Evolutionary conservation across 257 asterid species (phyloP).

Genomic region (Scutellaria baicalensis): DNA sequence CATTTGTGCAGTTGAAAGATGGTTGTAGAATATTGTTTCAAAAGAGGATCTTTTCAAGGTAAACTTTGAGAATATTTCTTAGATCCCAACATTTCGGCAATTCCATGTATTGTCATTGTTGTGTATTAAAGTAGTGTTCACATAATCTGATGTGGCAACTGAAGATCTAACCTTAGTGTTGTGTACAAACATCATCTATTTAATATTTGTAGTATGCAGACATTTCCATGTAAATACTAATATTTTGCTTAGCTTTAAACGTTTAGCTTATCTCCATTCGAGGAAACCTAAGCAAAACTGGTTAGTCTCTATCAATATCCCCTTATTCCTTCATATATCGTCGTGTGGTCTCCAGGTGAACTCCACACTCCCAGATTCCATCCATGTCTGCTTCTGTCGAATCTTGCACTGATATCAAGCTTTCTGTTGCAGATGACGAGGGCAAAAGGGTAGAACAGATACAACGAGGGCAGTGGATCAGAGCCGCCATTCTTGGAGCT

Average conservation of each 20-base stretch:
- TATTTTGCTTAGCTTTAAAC: slow-evolving; percentile 12
- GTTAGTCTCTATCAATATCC: not conserved
- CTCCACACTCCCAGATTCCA: slow-evolving; percentile 44
- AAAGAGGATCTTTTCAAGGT: not conserved
- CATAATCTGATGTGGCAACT: not conserved
- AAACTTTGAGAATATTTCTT: too few relatives aligned
- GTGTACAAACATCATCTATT: not conserved
- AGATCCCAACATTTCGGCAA: not conserved
- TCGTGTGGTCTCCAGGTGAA: slow-evolving; percentile 24
- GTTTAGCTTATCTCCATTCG: slow-evolving; percentile 17
- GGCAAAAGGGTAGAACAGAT: slow-evolving; percentile 10
- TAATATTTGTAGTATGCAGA: not conserved
- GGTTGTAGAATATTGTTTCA: not conserved
- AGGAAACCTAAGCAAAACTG: slow-evolving; percentile 21
- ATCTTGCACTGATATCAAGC: slow-evolving; percentile 19
- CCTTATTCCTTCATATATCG: not conserved
- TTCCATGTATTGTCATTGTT: not conserved
- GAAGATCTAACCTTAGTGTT: not conserved
- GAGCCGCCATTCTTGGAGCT: slow-evolving; percentile 76
- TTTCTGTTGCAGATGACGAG: not conserved
- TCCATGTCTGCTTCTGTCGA: slow-evolving; percentile 22
- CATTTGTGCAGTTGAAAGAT: not conserved
- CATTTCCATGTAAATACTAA: not conserved
- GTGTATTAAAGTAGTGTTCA: not conserved
- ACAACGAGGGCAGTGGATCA: slow-evolving; percentile 51